Percentiles rank a stretch among this genome's conserved stretches.
Evolutionary conservation across 768 basidiomycete genomes (phyloP).

Genomic region (Piloderma croceum): DNA sequence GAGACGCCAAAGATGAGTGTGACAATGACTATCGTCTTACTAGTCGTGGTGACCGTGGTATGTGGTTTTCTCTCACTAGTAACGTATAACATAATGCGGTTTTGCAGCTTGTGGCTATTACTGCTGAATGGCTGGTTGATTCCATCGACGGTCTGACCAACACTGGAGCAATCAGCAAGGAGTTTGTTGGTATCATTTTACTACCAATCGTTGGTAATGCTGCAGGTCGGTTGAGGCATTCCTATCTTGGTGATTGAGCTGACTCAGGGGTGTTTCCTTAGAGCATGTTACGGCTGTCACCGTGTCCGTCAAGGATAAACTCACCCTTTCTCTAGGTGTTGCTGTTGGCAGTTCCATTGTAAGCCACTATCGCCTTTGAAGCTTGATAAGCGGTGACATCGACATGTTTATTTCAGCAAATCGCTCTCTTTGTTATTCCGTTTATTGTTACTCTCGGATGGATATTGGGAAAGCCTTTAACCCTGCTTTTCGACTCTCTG

Average conservation of each 20-base stretch:
- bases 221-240: constrained; percentile 42
- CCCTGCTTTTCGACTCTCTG: constrained; percentile 83
- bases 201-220: constrained; percentile 92
- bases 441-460: constrained; percentile 76
- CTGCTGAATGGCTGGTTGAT: constrained; percentile 67
- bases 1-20: constrained; percentile 57
- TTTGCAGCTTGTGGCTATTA: constrained; percentile 47
- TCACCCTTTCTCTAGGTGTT: constrained; percentile 81
- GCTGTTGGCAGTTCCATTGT: constrained; percentile 86
- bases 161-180: constrained; percentile 52
- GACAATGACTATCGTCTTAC: constrained; percentile 47
- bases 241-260: not conserved
- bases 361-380: constrained; percentile 22
- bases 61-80: constrained; percentile 17
- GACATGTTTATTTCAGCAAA: constrained; percentile 48
- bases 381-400: constrained; percentile 1
- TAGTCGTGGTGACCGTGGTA: constrained; percentile 60
- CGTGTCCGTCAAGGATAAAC: constrained; percentile 84
- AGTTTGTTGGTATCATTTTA: constrained; percentile 83
- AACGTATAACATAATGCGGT: not conserved
- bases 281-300: constrained; percentile 91
- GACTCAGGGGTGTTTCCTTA: constrained; percentile 13
- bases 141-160: constrained; percentile 73
- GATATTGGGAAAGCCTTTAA: constrained; percentile 73
- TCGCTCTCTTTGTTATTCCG: constrained; percentile 64